A percentile compares a stretch with the other conserved stretches of the same genome.
Conservation (phyloP, 768 basidiomycete species). For the Macrolepiota albuminosa region DNA sequence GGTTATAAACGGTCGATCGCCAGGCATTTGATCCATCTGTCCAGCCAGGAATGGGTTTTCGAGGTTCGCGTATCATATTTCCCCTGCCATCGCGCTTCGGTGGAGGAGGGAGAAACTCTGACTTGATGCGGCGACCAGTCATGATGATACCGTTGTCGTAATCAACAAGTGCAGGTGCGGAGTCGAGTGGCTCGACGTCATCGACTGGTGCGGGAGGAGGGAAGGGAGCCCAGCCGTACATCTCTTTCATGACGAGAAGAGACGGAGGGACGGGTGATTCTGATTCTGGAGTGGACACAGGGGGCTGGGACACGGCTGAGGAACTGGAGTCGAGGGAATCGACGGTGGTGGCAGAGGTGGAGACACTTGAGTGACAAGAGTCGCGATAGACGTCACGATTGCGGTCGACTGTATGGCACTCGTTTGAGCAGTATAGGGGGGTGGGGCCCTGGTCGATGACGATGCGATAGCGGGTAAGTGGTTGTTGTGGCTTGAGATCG, state of each 20-base stretch:
- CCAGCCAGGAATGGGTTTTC: constrained; percentile 58
- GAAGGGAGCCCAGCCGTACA: constrained; percentile 46
- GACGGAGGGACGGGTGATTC: constrained; percentile 24
- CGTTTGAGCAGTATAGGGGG: constrained; percentile 81
- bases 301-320: constrained; percentile 38
- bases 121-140: constrained; percentile 53
- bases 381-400: constrained; percentile 45
- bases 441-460: constrained; percentile 79
- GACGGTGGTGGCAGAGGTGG: constrained; percentile 18
- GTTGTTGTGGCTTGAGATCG: constrained; percentile 36
- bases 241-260: constrained; percentile 26
- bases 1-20: constrained; percentile 60
- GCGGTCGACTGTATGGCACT: constrained; percentile 62
- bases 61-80: constrained; percentile 27
- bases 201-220: constrained; percentile 40
- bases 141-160: constrained; percentile 66
- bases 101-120: constrained; percentile 35
- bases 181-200: constrained; percentile 19
- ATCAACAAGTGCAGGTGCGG: constrained; percentile 23
- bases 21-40: constrained; percentile 62
- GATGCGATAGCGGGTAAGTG: constrained; percentile 40
- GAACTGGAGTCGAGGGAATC: constrained; percentile 38
- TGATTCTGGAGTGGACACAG: constrained; percentile 26
- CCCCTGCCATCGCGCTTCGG: constrained; percentile 32
- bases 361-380: constrained; percentile 16